Base-by-base conservation (phyloP, 805 yeast genomes). In the Yueomyces sinensis region DNA sequence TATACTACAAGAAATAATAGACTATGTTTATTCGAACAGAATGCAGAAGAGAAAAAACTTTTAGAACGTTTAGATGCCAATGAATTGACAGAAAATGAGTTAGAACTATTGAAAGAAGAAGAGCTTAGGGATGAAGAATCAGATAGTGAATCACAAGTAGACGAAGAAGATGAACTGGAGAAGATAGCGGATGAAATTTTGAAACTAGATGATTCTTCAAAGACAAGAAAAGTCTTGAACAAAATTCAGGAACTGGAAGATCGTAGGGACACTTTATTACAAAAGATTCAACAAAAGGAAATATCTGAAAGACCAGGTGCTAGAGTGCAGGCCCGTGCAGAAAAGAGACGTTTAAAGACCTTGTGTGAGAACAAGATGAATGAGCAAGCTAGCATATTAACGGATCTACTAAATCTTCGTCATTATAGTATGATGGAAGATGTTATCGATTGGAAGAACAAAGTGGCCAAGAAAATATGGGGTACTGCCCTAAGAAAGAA, bases 1-100 rank as follows among this genome's bases (percentile, higher is more conserved):
- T 70, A 82, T 43, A 61, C 54, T 9, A 68, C 82, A 1, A 66
- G 94, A 39, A 61, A 70, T 19, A 67, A 66, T 38, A 72, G 78
- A 3, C 52, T 76, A 34, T 63, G 62, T 37, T 41, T 68, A 18
- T 74, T 65, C 32, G 49, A 46, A 18, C 49, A 53, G 30, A 63
- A 70, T 0, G 61, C 61, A 4, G 70, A 64, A 23, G 73, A 68
- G 41, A 31, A 48, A 3, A 61, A 59, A 32, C 40, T 74, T 13
- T 49, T 62, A 17, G 53, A 61, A 16, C 56, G 63, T 18, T 50
- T 74, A 9, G 49, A 54, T 2, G 61, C 61, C 32, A 60, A 61
- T 17, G 56, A 47, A 7, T 37, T 61, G 1, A 47, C 60, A 4
- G 61, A 54, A 7, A 37, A 51, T 2, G 71, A 63, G 27, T 35